Evolutionary conservation across 2,329 filamentous ascomycete species (phyloP).

Genomic region (Sodiomyces alkalinus): DNA sequence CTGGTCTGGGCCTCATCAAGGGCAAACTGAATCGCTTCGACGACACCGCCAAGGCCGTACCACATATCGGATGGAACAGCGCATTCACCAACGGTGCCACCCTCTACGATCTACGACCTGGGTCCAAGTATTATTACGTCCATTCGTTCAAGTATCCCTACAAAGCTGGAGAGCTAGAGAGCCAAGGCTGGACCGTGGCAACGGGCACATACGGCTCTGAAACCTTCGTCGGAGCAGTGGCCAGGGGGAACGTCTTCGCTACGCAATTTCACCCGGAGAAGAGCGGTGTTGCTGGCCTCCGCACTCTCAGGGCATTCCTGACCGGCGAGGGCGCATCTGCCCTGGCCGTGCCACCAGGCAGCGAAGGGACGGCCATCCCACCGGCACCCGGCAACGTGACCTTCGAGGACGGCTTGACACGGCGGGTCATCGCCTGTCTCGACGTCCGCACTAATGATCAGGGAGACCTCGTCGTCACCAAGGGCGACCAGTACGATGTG

Average conservation of each 20-base stretch:
- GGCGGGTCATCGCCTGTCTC: constrained; percentile 86
- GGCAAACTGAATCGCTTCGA: constrained; percentile 61
- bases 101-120: constrained; percentile 64
- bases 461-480: constrained; percentile 92
- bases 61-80: constrained; percentile 97
- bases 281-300: constrained; percentile 75
- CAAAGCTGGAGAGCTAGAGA: constrained; percentile 55
- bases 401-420: constrained; percentile 58
- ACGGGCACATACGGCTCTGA: constrained; percentile 78
- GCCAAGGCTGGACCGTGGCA: constrained; percentile 80
- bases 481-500: constrained; percentile 97
- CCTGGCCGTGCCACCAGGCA: constrained; percentile 19
- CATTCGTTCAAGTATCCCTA: constrained; percentile 87
- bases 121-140: constrained; percentile 97
- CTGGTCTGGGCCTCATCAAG: constrained; percentile 64
- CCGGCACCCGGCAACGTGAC: constrained; percentile 8
- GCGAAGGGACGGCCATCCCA: constrained; percentile 13
- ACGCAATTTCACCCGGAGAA: constrained; percentile 99
- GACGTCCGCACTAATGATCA: constrained; percentile 90
- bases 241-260: constrained; percentile 70
- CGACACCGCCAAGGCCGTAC: constrained; percentile 70
- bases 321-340: constrained; percentile 47
- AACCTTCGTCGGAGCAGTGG: constrained; percentile 82
- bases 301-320: constrained; percentile 74
- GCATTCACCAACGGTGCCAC: constrained; percentile 45